A percentile compares a stretch with the other conserved stretches of the same genome.
phyloP scores from a whole-genome alignment of 768 basidiomycete species.

The Rhizopogon rudus region DNA sequence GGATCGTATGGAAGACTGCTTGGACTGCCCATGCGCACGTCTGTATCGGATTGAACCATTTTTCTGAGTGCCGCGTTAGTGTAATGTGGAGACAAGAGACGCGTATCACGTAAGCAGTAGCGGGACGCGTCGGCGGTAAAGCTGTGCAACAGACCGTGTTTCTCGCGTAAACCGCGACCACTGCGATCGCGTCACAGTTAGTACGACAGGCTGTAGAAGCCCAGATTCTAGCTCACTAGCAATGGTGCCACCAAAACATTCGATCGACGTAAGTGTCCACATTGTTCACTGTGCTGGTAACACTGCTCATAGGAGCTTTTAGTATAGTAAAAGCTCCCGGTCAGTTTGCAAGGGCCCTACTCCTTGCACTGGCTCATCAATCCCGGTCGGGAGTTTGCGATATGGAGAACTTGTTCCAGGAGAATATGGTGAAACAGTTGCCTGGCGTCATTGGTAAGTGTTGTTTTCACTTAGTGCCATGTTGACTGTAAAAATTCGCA shows the following conservation, averaged over 20 bases:
- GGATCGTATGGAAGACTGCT: conserved; percentile 62
- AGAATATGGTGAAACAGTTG: conserved; percentile 56
- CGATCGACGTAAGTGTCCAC: conserved; percentile 24
- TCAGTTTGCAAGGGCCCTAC: conserved; percentile 64
- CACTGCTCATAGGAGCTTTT: conserved; percentile 9
- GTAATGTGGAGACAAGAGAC: not conserved
- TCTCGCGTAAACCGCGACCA: not conserved
- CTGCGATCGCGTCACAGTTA: not conserved
- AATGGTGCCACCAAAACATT: conserved; percentile 18
- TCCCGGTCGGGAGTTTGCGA: conserved; percentile 56
- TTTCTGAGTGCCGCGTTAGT: not conserved
- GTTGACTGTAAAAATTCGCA: conserved; percentile 19
- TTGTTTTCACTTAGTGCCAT: conserved; percentile 2
- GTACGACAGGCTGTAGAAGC: not conserved
- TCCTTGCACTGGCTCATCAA: conserved; percentile 50
- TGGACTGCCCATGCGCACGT: conserved; percentile 5
- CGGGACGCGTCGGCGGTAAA: conserved; percentile 19
- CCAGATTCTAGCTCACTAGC: not conserved
- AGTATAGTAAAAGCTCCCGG: conserved; percentile 72
- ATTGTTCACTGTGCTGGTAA: not conserved
- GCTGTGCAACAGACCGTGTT: conserved; percentile 7
- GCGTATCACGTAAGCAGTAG: conserved; percentile 12
- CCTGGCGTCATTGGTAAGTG: conserved; percentile 74
- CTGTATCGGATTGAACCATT: conserved; percentile 16
- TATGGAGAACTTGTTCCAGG: conserved; percentile 49